Conservation (phyloP, 306 rosid species). For the Gleditsia sinensis region DNA sequence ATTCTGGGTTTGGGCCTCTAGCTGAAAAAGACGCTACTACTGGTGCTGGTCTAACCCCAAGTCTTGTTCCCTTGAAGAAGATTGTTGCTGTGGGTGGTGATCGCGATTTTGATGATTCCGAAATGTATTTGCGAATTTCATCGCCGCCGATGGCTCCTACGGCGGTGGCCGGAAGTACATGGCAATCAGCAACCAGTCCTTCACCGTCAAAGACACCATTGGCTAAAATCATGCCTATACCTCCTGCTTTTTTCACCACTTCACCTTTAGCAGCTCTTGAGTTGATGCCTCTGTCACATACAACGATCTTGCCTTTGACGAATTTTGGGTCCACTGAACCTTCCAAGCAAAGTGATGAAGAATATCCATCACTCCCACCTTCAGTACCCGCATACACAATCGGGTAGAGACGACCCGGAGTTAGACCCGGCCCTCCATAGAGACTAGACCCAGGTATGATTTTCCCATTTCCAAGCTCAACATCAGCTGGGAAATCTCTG, state of each 20-base stretch:
- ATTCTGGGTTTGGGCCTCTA: slow-evolving; percentile 79
- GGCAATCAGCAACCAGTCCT: slow-evolving; percentile 90
- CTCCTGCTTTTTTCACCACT: slow-evolving; percentile 76
- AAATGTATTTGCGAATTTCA: slow-evolving; percentile 54
- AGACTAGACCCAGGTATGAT: slow-evolving; percentile 58
- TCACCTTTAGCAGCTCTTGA: slow-evolving; percentile 78
- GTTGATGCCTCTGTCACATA: slow-evolving; percentile 82
- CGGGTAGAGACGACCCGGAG: slow-evolving; percentile 65
- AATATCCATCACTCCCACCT: slow-evolving; percentile 61
- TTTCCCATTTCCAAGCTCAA: slow-evolving; percentile 72
- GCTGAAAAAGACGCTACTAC: slow-evolving; percentile 90
- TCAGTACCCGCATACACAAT: slow-evolving; percentile 66
- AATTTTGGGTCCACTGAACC: slow-evolving; percentile 59
- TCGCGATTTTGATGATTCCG: slow-evolving; percentile 33
- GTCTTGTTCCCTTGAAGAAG: slow-evolving; percentile 64
- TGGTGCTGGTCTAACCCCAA: slow-evolving; percentile 74
- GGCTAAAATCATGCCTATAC: slow-evolving; percentile 77
- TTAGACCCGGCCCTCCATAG: slow-evolving; percentile 74
- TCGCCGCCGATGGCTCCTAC: slow-evolving; percentile 71
- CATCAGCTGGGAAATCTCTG: slow-evolving; percentile 79
- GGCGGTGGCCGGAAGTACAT: slow-evolving; percentile 77
- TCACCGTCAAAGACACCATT: slow-evolving; percentile 84
- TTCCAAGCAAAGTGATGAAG: slow-evolving; percentile 80
- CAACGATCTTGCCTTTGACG: slow-evolving; percentile 62
- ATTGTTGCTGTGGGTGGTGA: slow-evolving; percentile 64